Percentiles rank a stretch among this genome's conserved stretches.
phyloP scores from a whole-genome alignment of 192 early-diverging fungal genomes.

The Thoreauomyces humboldtii region DNA sequence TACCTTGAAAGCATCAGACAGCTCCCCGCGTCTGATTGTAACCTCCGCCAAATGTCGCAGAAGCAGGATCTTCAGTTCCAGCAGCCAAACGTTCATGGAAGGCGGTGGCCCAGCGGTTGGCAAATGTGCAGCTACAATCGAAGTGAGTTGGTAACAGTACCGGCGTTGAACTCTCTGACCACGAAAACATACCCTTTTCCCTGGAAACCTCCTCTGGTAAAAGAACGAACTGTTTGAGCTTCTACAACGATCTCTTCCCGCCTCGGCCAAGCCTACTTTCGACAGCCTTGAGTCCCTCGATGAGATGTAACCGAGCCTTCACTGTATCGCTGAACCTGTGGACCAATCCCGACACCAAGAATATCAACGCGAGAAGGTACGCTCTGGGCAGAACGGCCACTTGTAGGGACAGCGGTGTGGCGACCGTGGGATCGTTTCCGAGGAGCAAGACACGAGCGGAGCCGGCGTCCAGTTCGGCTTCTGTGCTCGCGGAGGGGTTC shows the following conservation, averaged over 20 bases:
- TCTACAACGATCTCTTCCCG: not conserved
- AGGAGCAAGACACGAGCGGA: not conserved
- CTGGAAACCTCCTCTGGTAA: not conserved
- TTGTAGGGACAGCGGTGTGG: no score
- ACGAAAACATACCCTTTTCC: no score
- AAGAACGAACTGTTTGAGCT: not conserved
- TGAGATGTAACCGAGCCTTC: conserved; percentile 22
- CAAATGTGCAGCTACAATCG: no score
- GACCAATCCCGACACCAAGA: conserved; percentile 13
- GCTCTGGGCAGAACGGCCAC: conserved; percentile 3
- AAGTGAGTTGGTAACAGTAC: no score
- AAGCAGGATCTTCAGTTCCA: conserved; percentile 8
- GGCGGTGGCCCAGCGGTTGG: no score
- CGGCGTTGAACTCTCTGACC: no score
- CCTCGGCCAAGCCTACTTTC: conserved; percentile 24
- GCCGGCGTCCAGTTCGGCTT: conserved; percentile 8
- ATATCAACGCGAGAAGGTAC: conserved; percentile 4
- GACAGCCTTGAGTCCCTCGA: conserved; percentile 26
- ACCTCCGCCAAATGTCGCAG: conserved; percentile 26
- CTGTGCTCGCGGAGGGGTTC: not conserved
- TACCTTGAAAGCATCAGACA: conserved; percentile 14
- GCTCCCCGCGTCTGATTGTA: conserved; percentile 5
- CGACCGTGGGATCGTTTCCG: not conserved
- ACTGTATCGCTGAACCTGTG: conserved; percentile 21
- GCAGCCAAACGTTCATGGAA: no score